Conservation (phyloP, 495 filamentous ascomycete genomes). For the Neurospora africana region DNA sequence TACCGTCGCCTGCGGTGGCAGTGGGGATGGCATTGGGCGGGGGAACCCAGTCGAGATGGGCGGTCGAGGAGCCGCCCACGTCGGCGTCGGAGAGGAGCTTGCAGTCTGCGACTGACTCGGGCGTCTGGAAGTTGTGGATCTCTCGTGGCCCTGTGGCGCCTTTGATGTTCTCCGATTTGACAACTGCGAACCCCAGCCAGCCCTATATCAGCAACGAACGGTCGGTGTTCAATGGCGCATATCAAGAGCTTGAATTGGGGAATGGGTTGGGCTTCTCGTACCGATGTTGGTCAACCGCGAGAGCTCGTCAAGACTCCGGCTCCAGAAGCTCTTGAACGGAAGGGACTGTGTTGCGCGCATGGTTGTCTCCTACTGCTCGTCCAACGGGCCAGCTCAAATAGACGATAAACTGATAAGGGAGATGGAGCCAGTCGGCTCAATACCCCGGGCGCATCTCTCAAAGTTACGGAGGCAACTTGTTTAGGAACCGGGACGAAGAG, state of each 20-base stretch:
- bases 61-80: slow-evolving; percentile 74
- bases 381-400: neutral
- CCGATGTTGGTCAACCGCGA: slow-evolving; percentile 35
- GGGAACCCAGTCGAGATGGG: slow-evolving; percentile 56
- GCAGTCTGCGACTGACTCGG: slow-evolving; percentile 50
- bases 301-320: slow-evolving; percentile 36
- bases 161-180: slow-evolving; percentile 44
- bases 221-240: neutral
- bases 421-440: slow-evolving; percentile 11
- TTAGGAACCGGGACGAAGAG: neutral
- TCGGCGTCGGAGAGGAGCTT: slow-evolving; percentile 80
- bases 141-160: slow-evolving; percentile 44
- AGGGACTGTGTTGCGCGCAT: slow-evolving; percentile 34
- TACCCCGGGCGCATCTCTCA: slow-evolving; percentile 4
- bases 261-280: slow-evolving; percentile 8
- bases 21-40: slow-evolving; percentile 45
- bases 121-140: slow-evolving; percentile 56
- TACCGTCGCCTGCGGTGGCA: slow-evolving; percentile 23
- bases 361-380: neutral
- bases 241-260: neutral
- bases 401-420: neutral
- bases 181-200: slow-evolving; percentile 16
- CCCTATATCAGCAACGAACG: neutral
- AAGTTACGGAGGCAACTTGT: neutral
- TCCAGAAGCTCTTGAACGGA: slow-evolving; percentile 33